Evolutionary conservation across 2,329 filamentous ascomycete species (phyloP).

Genomic region (Fonsecaea monophora): DNA sequence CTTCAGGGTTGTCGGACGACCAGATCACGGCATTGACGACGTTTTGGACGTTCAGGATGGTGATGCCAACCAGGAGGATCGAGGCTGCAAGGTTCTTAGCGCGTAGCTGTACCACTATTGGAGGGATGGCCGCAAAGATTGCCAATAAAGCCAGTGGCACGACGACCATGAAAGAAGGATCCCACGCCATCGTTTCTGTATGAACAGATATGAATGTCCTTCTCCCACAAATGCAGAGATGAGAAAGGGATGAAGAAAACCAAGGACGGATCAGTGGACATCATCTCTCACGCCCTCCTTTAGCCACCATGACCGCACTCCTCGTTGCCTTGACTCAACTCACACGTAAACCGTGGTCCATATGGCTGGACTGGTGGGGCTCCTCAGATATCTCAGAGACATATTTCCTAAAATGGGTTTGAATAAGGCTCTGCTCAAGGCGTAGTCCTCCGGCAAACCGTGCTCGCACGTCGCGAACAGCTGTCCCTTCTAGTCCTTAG

Average conservation of each 20-base stretch:
- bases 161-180: slow-evolving; percentile 20
- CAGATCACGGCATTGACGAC: slow-evolving; percentile 70
- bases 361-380: slow-evolving; percentile 8
- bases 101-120: slow-evolving; percentile 65
- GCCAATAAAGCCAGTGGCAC: slow-evolving; percentile 26
- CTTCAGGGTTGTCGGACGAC: slow-evolving; percentile 62
- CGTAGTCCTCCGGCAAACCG: not conserved
- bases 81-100: slow-evolving; percentile 67
- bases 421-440: slow-evolving; percentile 27
- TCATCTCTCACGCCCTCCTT: not conserved
- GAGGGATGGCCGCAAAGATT: slow-evolving; percentile 47
- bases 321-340: slow-evolving; percentile 12
- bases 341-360: slow-evolving; percentile 9
- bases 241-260: not conserved
- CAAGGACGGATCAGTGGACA: not conserved
- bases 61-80: slow-evolving; percentile 63
- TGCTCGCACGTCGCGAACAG: not conserved
- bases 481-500: not conserved
- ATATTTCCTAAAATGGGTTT: slow-evolving; percentile 33
- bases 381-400: slow-evolving; percentile 27
- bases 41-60: slow-evolving; percentile 63
- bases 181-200: slow-evolving; percentile 14
- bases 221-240: not conserved
- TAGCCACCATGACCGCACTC: not conserved
- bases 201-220: not conserved